Evolutionary conservation across 129 eudicot genomes (phyloP).

Genomic region (Cynara cardunculus): DNA sequence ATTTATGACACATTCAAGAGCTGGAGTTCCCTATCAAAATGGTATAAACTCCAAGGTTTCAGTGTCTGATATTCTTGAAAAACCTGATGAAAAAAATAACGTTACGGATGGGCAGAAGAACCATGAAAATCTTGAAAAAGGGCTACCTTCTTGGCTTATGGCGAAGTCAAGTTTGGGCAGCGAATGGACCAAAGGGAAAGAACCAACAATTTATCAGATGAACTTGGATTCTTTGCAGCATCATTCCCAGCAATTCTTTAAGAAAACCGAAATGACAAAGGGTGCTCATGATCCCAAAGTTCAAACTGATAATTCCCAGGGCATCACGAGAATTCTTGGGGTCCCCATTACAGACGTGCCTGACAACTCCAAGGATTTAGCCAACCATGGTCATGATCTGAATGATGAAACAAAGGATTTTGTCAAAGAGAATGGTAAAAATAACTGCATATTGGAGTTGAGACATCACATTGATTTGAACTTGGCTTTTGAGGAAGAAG

Average conservation of each 20-base stretch:
- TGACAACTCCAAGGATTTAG: constrained; percentile 13
- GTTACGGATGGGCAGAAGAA: constrained; percentile 14
- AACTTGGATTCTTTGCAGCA: constrained; percentile 62
- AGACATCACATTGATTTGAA: constrained; percentile 63
- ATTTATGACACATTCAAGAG: constrained; percentile 14
- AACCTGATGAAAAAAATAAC: constrained; percentile 6
- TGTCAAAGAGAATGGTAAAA: constrained; percentile 19
- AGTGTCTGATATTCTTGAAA: neutral
- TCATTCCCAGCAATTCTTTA: constrained; percentile 55
- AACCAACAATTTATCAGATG: constrained; percentile 42
- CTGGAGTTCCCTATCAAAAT: constrained; percentile 7
- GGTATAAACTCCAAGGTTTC: constrained; percentile 8
- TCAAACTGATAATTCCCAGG: constrained; percentile 4
- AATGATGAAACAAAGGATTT: constrained; percentile 8
- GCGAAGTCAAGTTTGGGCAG: constrained; percentile 7
- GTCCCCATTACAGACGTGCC: constrained; percentile 29
- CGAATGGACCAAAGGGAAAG: constrained; percentile 31
- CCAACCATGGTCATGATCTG: neutral
- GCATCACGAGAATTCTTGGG: constrained; percentile 31
- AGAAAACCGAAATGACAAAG: constrained; percentile 31
- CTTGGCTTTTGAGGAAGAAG: constrained; percentile 55
- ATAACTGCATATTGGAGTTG: constrained; percentile 24
- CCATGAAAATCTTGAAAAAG: constrained; percentile 24
- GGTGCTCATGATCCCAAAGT: constrained; percentile 7
- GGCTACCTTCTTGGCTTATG: constrained; percentile 44